Evolutionary conservation across 495 filamentous ascomycete species (phyloP).

Genomic region (Penicillium angulare): DNA sequence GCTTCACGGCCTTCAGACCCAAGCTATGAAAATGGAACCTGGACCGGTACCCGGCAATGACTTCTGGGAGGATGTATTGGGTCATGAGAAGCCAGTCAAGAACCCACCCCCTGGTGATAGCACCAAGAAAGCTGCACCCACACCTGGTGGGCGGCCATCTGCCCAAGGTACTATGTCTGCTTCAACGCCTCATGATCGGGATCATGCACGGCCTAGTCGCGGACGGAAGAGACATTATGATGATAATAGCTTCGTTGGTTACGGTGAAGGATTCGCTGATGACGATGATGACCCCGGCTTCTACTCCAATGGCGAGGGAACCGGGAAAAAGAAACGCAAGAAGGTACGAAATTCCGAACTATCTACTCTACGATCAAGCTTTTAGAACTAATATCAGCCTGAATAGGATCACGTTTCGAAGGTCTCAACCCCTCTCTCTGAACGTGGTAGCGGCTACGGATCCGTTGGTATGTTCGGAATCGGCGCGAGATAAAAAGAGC

Average conservation of each 20-base stretch:
- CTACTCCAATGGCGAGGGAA: slow-evolving; percentile 45
- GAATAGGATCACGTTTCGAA: slow-evolving; percentile 45
- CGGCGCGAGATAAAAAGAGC: slow-evolving; percentile 41
- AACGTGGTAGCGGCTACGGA: slow-evolving; percentile 46
- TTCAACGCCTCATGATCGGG: slow-evolving; percentile 32
- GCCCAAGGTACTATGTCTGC: slow-evolving; percentile 33
- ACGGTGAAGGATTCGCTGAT: slow-evolving; percentile 62
- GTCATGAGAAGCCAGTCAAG: slow-evolving; percentile 54
- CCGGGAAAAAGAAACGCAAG: slow-evolving; percentile 51
- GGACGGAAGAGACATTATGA: slow-evolving; percentile 68
- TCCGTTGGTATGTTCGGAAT: slow-evolving; percentile 51
- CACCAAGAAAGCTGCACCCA: slow-evolving; percentile 36
- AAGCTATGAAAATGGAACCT: slow-evolving; percentile 56
- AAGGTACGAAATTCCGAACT: slow-evolving; percentile 38
- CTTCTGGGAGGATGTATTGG: slow-evolving; percentile 58
- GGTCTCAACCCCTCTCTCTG: slow-evolving; percentile 42
- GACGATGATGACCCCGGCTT: slow-evolving; percentile 56
- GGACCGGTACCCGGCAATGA: slow-evolving; percentile 56
- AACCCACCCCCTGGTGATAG: slow-evolving; percentile 26
- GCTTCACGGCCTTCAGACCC: slow-evolving; percentile 46
- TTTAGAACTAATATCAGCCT: slow-evolving; percentile 1
- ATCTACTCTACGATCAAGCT: background rate
- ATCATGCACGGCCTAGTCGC: slow-evolving; percentile 53
- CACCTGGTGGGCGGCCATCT: slow-evolving; percentile 30
- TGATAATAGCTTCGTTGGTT: slow-evolving; percentile 66